Evolutionary conservation across 2,329 filamentous ascomycete genomes (phyloP).

Genomic region (Canariomyces notabilis): DNA sequence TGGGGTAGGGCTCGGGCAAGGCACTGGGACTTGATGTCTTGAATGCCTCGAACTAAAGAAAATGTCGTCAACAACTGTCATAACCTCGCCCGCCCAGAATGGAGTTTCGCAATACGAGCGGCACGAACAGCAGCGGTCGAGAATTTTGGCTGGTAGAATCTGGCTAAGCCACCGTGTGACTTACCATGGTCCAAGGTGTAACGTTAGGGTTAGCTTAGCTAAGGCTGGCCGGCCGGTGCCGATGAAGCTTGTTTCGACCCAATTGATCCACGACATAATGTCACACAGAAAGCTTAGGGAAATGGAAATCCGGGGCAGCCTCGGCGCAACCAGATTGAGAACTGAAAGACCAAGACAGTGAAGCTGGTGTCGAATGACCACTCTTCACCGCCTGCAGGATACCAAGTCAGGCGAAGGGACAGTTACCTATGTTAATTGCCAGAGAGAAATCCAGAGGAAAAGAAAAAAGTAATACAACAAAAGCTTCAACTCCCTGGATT

Average conservation of each 20-base stretch:
- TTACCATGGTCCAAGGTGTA: slow-evolving; percentile 11
- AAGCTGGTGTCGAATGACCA: too few relatives aligned
- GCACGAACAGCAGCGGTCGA: neutral
- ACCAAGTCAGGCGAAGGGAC: too few relatives aligned
- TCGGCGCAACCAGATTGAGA: too few relatives aligned
- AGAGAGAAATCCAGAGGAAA: too few relatives aligned
- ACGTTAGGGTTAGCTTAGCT: neutral
- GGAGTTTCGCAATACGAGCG: neutral
- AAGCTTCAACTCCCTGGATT: too few relatives aligned
- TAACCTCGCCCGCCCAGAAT: too few relatives aligned
- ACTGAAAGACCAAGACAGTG: too few relatives aligned
- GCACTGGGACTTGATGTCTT: neutral
- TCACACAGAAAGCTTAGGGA: neutral
- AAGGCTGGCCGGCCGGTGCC: neutral
- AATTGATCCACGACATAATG: neutral
- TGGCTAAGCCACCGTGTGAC: slow-evolving; percentile 9
- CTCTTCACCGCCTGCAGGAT: too few relatives aligned
- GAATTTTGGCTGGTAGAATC: slow-evolving; percentile 4
- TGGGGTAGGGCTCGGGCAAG: neutral
- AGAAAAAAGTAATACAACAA: too few relatives aligned
- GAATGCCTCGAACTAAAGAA: too few relatives aligned
- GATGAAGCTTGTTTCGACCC: slow-evolving; percentile 4
- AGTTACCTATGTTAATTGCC: too few relatives aligned
- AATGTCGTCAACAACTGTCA: too few relatives aligned
- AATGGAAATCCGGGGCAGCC: neutral